phyloP scores from a whole-genome alignment of 2,329 filamentous ascomycete genomes.

The Aspergillus sp. region DNA sequence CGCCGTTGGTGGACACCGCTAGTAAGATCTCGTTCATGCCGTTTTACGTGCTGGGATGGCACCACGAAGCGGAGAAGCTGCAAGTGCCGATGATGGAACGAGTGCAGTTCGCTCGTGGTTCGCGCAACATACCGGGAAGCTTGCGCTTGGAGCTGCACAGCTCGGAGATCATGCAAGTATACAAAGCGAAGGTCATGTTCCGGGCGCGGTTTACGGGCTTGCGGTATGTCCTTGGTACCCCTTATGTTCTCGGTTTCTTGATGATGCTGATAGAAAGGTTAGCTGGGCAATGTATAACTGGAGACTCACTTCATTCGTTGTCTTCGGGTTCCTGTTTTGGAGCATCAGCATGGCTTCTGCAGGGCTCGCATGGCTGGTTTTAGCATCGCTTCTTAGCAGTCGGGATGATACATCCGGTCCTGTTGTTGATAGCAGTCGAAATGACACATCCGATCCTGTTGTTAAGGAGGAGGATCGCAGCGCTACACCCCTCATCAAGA shows the following conservation, averaged over 20 bases:
- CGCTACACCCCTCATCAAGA: slow-evolving; percentile 18
- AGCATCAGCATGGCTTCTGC: slow-evolving; percentile 69
- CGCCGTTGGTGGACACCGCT: slow-evolving; percentile 65
- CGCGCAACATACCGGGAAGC: slow-evolving; percentile 54
- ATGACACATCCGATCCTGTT: slow-evolving; percentile 9
- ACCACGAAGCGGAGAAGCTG: slow-evolving; percentile 64
- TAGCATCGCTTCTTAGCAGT: slow-evolving; percentile 48
- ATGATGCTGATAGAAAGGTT: slow-evolving; percentile 21
- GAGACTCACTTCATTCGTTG: slow-evolving; percentile 66
- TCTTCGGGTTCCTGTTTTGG: slow-evolving; percentile 77
- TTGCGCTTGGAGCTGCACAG: slow-evolving; percentile 70
- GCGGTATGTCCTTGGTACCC: slow-evolving; percentile 42
- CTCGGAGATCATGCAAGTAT: slow-evolving; percentile 72
- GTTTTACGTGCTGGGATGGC: slow-evolving; percentile 68
- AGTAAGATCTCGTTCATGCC: slow-evolving; percentile 65
- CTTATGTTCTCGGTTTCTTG: not conserved
- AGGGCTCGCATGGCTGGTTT: slow-evolving; percentile 62
- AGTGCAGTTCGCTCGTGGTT: slow-evolving; percentile 63
- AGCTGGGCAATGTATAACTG: slow-evolving; percentile 87
- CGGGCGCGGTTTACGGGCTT: slow-evolving; percentile 75
- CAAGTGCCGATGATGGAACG: slow-evolving; percentile 72
- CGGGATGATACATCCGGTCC: slow-evolving; percentile 17
- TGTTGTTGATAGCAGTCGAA: slow-evolving; percentile 18
- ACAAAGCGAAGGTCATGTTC: slow-evolving; percentile 67
- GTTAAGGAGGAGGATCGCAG: slow-evolving; percentile 21